Conservation (phyloP, 179 eudicot genomes). For the Drosera spatulata region DNA sequence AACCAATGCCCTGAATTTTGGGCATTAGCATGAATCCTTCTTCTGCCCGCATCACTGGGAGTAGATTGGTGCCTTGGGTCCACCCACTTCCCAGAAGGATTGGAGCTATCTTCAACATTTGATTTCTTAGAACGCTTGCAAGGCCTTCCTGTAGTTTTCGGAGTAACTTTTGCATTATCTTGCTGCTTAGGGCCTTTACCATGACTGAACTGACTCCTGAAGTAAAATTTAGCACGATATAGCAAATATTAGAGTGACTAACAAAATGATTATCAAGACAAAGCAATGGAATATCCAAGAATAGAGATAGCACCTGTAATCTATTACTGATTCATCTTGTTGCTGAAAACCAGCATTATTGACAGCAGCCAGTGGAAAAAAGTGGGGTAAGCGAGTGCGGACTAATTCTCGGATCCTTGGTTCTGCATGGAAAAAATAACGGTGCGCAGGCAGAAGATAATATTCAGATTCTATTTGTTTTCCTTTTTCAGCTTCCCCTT, state of each 20-base stretch:
- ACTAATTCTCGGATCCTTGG: constrained; percentile 58
- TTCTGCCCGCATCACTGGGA: constrained; percentile 79
- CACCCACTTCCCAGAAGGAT: constrained; percentile 53
- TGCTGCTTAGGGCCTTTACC: constrained; percentile 32
- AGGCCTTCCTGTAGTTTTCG: constrained; percentile 27
- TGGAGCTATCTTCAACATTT: constrained; percentile 17
- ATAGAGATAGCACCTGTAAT: constrained; percentile 55
- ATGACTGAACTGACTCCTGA: constrained; percentile 74
- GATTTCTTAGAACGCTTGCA: constrained; percentile 34
- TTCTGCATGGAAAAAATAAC: constrained; percentile 69
- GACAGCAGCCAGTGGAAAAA: constrained; percentile 46
- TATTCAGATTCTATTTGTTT: constrained; percentile 16
- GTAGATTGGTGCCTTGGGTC: constrained; percentile 38
- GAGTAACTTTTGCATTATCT: constrained; percentile 19
- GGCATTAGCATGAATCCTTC: constrained; percentile 70
- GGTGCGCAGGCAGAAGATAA: constrained; percentile 51
- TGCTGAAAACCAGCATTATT: constrained; percentile 24
- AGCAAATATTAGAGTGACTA: too few species aligned
- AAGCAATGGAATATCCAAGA: not conserved
- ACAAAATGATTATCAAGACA: too few species aligned
- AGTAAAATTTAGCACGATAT: not conserved
- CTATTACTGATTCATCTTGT: constrained; percentile 41
- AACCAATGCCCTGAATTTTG: constrained; percentile 75
- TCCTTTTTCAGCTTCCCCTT: constrained; percentile 5
- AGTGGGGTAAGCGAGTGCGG: constrained; percentile 61